Evolutionary conservation across 2,329 filamentous ascomycete genomes (phyloP).

Genomic region (Myriangium duriaei): DNA sequence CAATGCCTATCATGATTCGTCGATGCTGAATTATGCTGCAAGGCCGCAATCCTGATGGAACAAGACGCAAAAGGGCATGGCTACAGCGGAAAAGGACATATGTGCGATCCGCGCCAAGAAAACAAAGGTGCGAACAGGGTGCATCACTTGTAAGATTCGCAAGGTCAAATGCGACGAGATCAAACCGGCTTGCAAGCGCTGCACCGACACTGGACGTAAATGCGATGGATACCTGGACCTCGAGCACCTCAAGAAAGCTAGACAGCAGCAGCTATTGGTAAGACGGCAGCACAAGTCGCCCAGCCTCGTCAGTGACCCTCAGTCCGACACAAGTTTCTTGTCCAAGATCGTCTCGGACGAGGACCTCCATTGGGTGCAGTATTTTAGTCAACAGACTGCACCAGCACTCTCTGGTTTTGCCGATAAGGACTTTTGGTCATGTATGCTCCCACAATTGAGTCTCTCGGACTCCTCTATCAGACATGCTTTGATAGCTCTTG

Average conservation of each 20-base stretch:
- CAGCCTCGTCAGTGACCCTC: not conserved
- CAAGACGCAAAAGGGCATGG: no score
- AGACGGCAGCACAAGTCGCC: not conserved
- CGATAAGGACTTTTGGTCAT: slow-evolving; percentile 19
- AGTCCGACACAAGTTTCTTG: not conserved
- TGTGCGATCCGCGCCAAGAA: no score
- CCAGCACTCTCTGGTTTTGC: slow-evolving; percentile 16
- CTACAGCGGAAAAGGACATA: no score
- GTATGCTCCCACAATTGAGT: slow-evolving; percentile 20
- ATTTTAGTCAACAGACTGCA: slow-evolving; percentile 17
- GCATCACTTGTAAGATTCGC: slow-evolving; percentile 8
- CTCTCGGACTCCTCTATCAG: slow-evolving; percentile 21
- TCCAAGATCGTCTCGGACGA: not conserved
- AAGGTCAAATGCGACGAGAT: slow-evolving; percentile 10
- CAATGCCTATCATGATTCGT: no score
- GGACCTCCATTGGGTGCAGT: slow-evolving; percentile 13
- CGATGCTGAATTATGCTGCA: no score
- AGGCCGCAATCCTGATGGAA: no score
- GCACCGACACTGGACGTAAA: slow-evolving; percentile 41
- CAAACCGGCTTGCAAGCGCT: slow-evolving; percentile 17
- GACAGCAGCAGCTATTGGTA: no score
- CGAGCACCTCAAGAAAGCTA: slow-evolving; percentile 3
- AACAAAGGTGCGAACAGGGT: slow-evolving; percentile 8
- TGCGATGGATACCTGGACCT: slow-evolving; percentile 43
- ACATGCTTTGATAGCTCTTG: slow-evolving; percentile 22